Conservation (phyloP, 2,329 filamentous ascomycete genomes). For the Teratosphaeria epicoccoides region DNA sequence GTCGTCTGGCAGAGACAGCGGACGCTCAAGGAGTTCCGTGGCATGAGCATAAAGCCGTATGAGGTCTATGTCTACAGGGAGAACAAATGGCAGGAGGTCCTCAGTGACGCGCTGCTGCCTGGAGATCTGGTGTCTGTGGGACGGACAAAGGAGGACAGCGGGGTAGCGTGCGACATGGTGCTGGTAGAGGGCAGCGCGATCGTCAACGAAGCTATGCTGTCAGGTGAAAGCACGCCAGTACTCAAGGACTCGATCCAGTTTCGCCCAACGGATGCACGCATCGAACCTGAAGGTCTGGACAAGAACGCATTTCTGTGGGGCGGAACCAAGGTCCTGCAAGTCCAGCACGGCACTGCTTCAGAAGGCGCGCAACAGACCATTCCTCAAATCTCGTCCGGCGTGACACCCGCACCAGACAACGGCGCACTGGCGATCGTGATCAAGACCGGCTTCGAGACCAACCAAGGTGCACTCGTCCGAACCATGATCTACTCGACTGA, state of each 20-base stretch:
- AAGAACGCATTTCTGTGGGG: slow-evolving; percentile 96
- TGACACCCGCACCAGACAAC: slow-evolving; percentile 78
- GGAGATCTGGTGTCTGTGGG: slow-evolving; percentile 88
- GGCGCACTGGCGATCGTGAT: slow-evolving; percentile 88
- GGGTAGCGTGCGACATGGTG: slow-evolving; percentile 94
- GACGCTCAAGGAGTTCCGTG: slow-evolving; percentile 89
- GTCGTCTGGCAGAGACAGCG: slow-evolving; percentile 98
- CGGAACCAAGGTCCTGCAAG: slow-evolving; percentile 91
- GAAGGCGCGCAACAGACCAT: slow-evolving; percentile 51
- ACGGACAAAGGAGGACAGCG: slow-evolving; percentile 91
- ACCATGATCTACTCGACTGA: slow-evolving; percentile 99
- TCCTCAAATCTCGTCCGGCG: slow-evolving; percentile 61
- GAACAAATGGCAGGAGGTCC: slow-evolving; percentile 76
- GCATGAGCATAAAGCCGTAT: slow-evolving; percentile 99
- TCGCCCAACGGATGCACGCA: slow-evolving; percentile 64
- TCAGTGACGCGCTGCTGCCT: slow-evolving; percentile 83
- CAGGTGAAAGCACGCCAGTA: slow-evolving; percentile 91
- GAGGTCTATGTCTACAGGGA: slow-evolving; percentile 83
- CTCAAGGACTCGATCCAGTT: slow-evolving; percentile 93
- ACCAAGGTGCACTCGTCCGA: slow-evolving; percentile 89
- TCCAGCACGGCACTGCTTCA: slow-evolving; percentile 74
- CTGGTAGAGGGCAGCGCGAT: slow-evolving; percentile 91
- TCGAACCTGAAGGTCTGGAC: slow-evolving; percentile 85
- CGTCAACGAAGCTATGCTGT: slow-evolving; percentile 98
- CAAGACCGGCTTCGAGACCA: slow-evolving; percentile 98